Evolutionary conservation across 176 grass and related monocot genomes (phyloP).

Genomic region (Tillandsia fasciculata): DNA sequence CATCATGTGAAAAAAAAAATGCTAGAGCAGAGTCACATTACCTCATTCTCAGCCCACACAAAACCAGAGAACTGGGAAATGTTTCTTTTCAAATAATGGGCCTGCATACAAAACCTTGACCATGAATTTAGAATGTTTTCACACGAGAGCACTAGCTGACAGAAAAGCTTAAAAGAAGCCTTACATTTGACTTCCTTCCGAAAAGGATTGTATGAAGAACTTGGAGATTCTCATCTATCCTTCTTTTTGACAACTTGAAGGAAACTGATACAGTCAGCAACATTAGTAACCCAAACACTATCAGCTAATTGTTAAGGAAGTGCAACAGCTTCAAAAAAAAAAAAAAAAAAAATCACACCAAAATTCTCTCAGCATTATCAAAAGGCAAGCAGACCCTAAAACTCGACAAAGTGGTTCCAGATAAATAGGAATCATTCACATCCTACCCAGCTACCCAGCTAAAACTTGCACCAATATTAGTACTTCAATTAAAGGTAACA

Average conservation of each 20-base stretch:
- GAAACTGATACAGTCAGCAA: constrained; percentile 44
- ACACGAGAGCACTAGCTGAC: neutral
- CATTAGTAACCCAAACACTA: neutral
- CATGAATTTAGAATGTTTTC: constrained; percentile 19
- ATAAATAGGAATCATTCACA: too few relatives aligned
- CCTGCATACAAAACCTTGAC: constrained; percentile 36
- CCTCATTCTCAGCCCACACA: constrained; percentile 79
- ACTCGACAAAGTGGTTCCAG: too few relatives aligned
- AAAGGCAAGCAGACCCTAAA: too few relatives aligned
- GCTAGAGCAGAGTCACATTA: constrained; percentile 18
- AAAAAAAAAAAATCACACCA: neutral
- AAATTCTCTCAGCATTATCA: neutral
- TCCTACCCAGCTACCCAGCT: too few relatives aligned
- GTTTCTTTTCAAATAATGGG: constrained; percentile 73
- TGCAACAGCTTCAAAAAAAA: neutral
- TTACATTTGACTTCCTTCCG: constrained; percentile 79
- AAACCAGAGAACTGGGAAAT: constrained; percentile 89
- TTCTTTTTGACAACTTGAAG: constrained; percentile 92
- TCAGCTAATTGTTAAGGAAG: neutral
- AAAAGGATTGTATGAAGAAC: constrained; percentile 70
- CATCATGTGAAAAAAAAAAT: neutral
- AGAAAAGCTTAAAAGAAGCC: constrained; percentile 6
- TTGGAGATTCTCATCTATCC: constrained; percentile 67
- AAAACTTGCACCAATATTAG: too few relatives aligned
- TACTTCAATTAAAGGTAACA: too few relatives aligned